Conservation (phyloP, 352 stramenopile genomes). For the Phytophthora meadii region DNA sequence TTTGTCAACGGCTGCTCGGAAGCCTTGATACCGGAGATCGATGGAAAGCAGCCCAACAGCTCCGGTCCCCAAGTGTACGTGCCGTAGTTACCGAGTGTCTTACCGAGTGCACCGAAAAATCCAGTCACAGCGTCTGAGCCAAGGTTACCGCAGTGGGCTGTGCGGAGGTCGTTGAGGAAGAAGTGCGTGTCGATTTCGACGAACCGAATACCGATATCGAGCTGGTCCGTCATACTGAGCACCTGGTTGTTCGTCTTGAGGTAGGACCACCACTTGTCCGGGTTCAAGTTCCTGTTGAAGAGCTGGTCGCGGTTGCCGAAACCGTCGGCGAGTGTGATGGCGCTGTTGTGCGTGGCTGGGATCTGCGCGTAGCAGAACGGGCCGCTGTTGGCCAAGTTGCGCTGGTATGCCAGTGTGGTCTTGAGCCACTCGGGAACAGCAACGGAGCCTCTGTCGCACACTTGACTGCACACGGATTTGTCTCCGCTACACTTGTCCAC, state of each 20-base stretch:
- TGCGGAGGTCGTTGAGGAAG: constrained; percentile 60
- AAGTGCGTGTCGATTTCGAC: constrained; percentile 22
- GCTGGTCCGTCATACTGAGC: constrained; percentile 67
- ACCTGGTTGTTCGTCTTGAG: constrained; percentile 79
- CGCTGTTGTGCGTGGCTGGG: constrained; percentile 70
- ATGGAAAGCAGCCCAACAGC: constrained; percentile 69
- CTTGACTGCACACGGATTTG: constrained; percentile 50
- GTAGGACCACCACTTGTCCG: constrained; percentile 56
- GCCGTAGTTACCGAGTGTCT: constrained; percentile 53
- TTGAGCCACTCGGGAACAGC: constrained; percentile 49
- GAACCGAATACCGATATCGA: constrained; percentile 62
- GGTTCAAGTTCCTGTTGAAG: constrained; percentile 55
- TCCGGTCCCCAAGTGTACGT: constrained; percentile 53
- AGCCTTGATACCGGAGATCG: constrained; percentile 63
- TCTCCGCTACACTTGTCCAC: constrained; percentile 51
- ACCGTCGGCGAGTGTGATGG: constrained; percentile 66
- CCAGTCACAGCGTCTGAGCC: constrained; percentile 38
- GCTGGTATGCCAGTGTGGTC: constrained; percentile 54
- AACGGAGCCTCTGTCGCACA: constrained; percentile 54
- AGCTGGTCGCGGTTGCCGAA: constrained; percentile 76
- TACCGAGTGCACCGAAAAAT: constrained; percentile 44
- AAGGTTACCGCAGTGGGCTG: constrained; percentile 61
- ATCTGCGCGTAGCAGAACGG: constrained; percentile 65
- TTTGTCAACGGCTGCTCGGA: constrained; percentile 52
- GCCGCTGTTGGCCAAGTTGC: constrained; percentile 49